These are phyloP conservation scores for Coelastrella sp. DNA, from an alignment of 139 green algal genomes.

Conservation along the genomic window DNA sequence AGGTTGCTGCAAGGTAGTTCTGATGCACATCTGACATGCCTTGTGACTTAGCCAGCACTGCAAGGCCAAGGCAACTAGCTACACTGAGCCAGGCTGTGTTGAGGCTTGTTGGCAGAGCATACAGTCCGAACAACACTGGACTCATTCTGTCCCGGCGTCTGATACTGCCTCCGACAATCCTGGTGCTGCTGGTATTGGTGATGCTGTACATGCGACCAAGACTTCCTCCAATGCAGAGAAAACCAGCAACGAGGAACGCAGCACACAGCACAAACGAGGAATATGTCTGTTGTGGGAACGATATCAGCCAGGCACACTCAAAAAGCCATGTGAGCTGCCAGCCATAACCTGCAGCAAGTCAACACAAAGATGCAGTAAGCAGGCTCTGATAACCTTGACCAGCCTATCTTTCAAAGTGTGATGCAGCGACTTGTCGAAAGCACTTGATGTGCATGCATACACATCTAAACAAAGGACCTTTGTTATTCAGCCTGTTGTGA, in stretches of 20 bases:
- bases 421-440: not conserved
- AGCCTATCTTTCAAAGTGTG: too few relatives aligned
- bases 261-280: slow-evolving; percentile 60
- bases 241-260: slow-evolving; percentile 49
- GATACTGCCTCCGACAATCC: not conserved
- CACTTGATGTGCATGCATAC: too few relatives aligned
- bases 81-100: slow-evolving; percentile 80
- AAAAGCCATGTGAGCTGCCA: slow-evolving; percentile 71
- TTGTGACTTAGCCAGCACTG: slow-evolving; percentile 63
- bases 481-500: too few relatives aligned
- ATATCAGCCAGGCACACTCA: slow-evolving; percentile 67
- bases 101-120: slow-evolving; percentile 69
- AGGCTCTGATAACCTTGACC: too few relatives aligned
- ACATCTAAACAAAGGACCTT: too few relatives aligned
- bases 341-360: not conserved
- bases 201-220: not conserved
- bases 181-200: not conserved
- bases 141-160: slow-evolving; percentile 40
- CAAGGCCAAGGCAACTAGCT: slow-evolving; percentile 62
- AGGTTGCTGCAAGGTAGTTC: slow-evolving; percentile 15
- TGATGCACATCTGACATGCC: not conserved
- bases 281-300: slow-evolving; percentile 59
- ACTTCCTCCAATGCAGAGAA: not conserved
- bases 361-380: too few relatives aligned
- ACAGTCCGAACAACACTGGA: slow-evolving; percentile 56